Evolutionary conservation across 495 filamentous ascomycete genomes (phyloP).

Genomic region (Xylaria bambusicola): DNA sequence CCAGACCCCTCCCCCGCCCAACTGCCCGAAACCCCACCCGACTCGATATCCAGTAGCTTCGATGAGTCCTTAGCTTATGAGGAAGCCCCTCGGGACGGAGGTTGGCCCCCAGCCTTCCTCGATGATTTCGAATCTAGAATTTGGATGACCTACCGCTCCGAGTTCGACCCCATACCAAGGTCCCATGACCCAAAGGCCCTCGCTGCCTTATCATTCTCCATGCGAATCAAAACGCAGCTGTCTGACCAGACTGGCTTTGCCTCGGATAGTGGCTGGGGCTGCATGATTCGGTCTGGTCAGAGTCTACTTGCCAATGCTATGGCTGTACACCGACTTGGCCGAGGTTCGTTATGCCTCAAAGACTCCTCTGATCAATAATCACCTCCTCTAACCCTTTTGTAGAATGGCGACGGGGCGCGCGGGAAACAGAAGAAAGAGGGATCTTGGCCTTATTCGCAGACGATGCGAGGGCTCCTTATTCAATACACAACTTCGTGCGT

Average conservation of each 20-base stretch:
- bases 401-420: slow-evolving; percentile 80
- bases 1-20: slow-evolving; percentile 20
- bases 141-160: slow-evolving; percentile 96
- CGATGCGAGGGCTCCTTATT: slow-evolving; percentile 82
- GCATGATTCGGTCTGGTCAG: slow-evolving; percentile 98
- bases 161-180: slow-evolving; percentile 81
- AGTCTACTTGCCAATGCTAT: slow-evolving; percentile 88
- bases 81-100: slow-evolving; percentile 53
- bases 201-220: slow-evolving; percentile 79
- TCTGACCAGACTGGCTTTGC: slow-evolving; percentile 82
- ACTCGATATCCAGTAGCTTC: slow-evolving; percentile 49
- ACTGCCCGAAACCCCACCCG: slow-evolving; percentile 46
- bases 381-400: slow-evolving; percentile 25
- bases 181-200: slow-evolving; percentile 68
- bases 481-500: slow-evolving; percentile 90
- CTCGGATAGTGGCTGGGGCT: slow-evolving; percentile 96
- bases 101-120: slow-evolving; percentile 85
- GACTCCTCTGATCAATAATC: background rate
- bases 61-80: slow-evolving; percentile 52
- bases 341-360: slow-evolving; percentile 58
- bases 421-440: slow-evolving; percentile 62
- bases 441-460: slow-evolving; percentile 89
- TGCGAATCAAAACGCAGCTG: slow-evolving; percentile 79
- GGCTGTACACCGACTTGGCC: slow-evolving; percentile 67
- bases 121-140: slow-evolving; percentile 90